A percentile compares a stretch with the other conserved stretches of the same genome.
Evolutionary conservation across 306 rosid genomes (phyloP).

Genomic region (Quercus parvula): DNA sequence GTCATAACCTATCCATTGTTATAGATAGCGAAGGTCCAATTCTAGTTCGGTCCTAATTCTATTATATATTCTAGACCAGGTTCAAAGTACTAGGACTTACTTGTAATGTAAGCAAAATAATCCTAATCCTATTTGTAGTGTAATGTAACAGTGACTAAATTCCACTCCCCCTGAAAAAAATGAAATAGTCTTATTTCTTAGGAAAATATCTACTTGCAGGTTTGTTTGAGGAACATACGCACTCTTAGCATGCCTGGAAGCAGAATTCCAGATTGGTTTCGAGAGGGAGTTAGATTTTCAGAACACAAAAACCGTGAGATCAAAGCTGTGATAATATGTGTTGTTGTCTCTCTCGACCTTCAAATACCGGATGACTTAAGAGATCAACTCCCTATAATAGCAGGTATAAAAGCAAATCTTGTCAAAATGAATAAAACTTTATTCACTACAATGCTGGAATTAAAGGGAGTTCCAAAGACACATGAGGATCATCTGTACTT

Average conservation of each 20-base stretch:
- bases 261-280: slow-evolving; percentile 58
- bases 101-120: too few species aligned
- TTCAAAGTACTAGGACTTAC: too few species aligned
- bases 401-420: slow-evolving; percentile 42
- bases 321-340: slow-evolving; percentile 40
- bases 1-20: too few species aligned
- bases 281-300: slow-evolving; percentile 34
- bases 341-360: slow-evolving; percentile 46
- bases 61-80: too few species aligned
- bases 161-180: neutral
- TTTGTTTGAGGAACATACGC: slow-evolving; percentile 46
- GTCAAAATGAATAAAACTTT: slow-evolving; percentile 28
- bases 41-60: too few species aligned
- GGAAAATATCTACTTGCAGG: slow-evolving; percentile 33
- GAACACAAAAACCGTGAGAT: slow-evolving; percentile 34
- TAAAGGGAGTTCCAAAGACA: slow-evolving; percentile 50
- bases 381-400: slow-evolving; percentile 16
- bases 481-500: slow-evolving; percentile 51
- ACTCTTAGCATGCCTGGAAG: slow-evolving; percentile 63
- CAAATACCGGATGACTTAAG: slow-evolving; percentile 11
- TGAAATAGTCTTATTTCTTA: neutral
- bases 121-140: too few species aligned
- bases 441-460: slow-evolving; percentile 15
- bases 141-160: too few species aligned
- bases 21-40: too few species aligned